Evolutionary conservation across 2,329 filamentous ascomycete genomes (phyloP), one percentile per base, ranked within the genome.

Genomic region (Macrophomina tecta): DNA sequence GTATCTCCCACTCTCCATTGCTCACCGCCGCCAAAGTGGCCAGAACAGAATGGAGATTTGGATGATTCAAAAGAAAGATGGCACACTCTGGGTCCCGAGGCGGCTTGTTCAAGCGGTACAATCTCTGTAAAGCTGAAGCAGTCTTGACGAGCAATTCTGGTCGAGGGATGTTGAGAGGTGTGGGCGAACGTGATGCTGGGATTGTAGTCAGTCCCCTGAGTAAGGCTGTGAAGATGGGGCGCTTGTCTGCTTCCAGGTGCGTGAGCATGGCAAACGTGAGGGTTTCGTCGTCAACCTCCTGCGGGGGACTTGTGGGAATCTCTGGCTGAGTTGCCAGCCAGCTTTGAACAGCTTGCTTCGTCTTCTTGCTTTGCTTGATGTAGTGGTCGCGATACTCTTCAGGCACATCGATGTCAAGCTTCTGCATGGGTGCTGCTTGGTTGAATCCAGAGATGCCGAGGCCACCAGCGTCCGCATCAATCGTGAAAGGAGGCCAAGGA

Each of bases 331-430:
- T 90, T 42, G 87, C 90, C 69, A 98, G 87, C 94, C 94, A 98
- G 73, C 87, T 91, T 77, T 97, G 93, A 1, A 98, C 94, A 0
- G 91, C 91, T n/a, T 90, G 88, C 74, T 94, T 92, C 18, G 94
- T 96, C 81, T 97, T 97, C 77, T 93, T 93, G 6, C 92, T 94
- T 77, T 97, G 94, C 46, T 91, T 90, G 61, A 97, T 87, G 76
- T 97, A 98, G 76, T 97, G 93, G 64, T 95, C 93, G 53, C 93
- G 87, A 75, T 94, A 97, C 77, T 97, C 93, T 70, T 97, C 93
- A 0, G 93, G 93, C 11, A 98, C 92, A 76, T 98, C 94, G 6
- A 95, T 92, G 72, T 98, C 94, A 68, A 98, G 88, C 78, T 96
- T 92, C 83, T 82, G 90, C 87, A 80, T 91, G 68, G 88, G 88